Conservation (phyloP, 768 basidiomycete species). For the Russula vinacea region DNA sequence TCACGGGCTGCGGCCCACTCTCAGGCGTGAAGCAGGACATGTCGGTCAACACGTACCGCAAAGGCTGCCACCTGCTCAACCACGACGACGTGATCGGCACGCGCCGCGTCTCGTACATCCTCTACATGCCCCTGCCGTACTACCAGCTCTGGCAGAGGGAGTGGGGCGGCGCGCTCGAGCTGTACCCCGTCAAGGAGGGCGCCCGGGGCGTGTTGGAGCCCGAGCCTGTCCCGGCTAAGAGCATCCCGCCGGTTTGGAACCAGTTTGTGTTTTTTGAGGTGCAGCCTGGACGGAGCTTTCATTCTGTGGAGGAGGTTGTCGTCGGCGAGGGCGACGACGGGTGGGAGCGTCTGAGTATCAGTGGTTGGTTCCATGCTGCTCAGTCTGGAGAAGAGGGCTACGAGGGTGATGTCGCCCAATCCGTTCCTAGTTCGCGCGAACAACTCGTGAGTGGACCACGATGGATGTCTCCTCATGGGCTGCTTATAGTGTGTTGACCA, state of each 20-base stretch:
- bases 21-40: constrained; percentile 93
- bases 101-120: constrained; percentile 91
- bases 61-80: constrained; percentile 91
- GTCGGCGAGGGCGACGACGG: constrained; percentile 71
- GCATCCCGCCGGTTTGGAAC: constrained; percentile 80
- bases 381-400: constrained; percentile 91
- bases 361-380: constrained; percentile 95
- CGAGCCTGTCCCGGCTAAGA: constrained; percentile 57
- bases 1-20: constrained; percentile 90
- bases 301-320: constrained; percentile 96
- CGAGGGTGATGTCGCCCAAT: constrained; percentile 45
- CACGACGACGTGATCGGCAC: constrained; percentile 98
- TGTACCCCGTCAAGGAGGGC: constrained; percentile 71
- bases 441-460: constrained; percentile 71
- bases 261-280: constrained; percentile 87
- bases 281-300: constrained; percentile 94
- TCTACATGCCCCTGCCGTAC: constrained; percentile 85
- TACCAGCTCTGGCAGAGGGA: constrained; percentile 77
- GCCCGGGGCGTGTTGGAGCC: constrained; percentile 68
- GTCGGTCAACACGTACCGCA: constrained; percentile 88
- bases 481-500: constrained; percentile 24
- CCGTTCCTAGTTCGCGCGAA: constrained; percentile 77
- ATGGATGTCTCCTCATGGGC: constrained; percentile 10
- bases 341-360: constrained; percentile 77
- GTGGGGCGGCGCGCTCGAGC: constrained; percentile 92